Evolutionary conservation across 139 green algal species (phyloP), one percentile per base, ranked within the genome.

Genomic region (Limnomonas spitsbergensis): DNA sequence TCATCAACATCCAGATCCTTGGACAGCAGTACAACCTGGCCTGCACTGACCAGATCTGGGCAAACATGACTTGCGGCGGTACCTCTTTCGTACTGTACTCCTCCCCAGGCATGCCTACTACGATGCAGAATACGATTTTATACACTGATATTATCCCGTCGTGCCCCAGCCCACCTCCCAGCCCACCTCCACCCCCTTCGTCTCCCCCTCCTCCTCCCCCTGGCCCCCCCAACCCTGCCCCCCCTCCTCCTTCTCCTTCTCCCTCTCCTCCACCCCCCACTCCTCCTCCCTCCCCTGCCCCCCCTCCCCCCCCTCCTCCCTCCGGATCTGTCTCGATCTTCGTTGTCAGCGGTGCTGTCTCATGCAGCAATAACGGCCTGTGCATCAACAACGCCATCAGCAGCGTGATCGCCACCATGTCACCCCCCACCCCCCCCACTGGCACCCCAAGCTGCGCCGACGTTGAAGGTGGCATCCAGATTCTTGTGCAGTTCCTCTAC

Each of bases 11-110:
- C 9, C 7, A 34, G 9, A 72, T 72, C 61, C 61, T 72, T 7
- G 61, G 9, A 24, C 27, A 24, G 27, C 27, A 34, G 29, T 72
- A 39, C 61, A 37, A 37, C 61, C 26, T 72, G 61, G 29, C 27
- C 6, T 72, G 61, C 61, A 39, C 61, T 37, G 61, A 72, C 61
- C 61, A 72, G 61, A 72, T 72, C 27, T 72, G 61, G 61, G 61
- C 61, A 7, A 72, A 72, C 29, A 36, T 72, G 27, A 72, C 61
- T 24, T 39, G 29, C 61, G 26, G 61, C 61, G 47, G 47, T 61
- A 61, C 14, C 47, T 61, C 47, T 29, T 61, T 29, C 47, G 20
- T 61, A 29, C 14, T 61, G 47, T 61, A 61, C 47, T 29, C 47
- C 29, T 37, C 61, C 7, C 27, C 61, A 37, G 26, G 61, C 9